Conservation (phyloP, 2,329 filamentous ascomycete genomes). For the Exophiala aquamarina region DNA sequence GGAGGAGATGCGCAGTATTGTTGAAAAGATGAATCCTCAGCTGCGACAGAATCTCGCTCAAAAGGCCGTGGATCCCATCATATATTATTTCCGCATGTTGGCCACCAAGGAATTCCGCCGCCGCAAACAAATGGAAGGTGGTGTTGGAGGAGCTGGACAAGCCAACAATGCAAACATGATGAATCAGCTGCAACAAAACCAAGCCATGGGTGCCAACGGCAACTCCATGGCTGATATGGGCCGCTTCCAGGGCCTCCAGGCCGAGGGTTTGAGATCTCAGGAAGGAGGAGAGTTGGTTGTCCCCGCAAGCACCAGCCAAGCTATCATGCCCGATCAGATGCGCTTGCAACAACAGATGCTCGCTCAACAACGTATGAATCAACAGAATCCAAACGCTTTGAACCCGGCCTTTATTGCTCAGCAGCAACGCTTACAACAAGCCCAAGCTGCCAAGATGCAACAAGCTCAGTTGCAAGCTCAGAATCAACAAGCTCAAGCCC, state of each 20-base stretch:
- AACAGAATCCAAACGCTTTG: conserved; percentile 37
- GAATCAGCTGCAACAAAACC: conserved; percentile 1
- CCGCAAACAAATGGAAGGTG: conserved; percentile 21
- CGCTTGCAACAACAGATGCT: conserved; percentile 43
- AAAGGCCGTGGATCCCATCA: conserved; percentile 51
- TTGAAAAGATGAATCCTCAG: conserved; percentile 48
- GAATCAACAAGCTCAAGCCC: conserved; percentile 40
- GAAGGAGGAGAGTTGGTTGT: conserved; percentile 64
- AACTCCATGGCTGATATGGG: conserved; percentile 49
- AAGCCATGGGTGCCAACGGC: conserved; percentile 4
- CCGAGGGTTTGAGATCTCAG: conserved; percentile 60
- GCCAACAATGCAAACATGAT: background rate
- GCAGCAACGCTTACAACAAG: conserved; percentile 45
- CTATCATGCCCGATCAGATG: conserved; percentile 43
- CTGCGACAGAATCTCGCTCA: conserved; percentile 46
- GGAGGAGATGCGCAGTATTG: conserved; percentile 50
- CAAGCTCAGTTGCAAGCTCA: conserved; percentile 42
- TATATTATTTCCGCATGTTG: conserved; percentile 51
- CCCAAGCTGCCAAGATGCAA: conserved; percentile 30
- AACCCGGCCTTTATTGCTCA: conserved; percentile 44
- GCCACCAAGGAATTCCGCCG: conserved; percentile 45
- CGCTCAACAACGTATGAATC: conserved; percentile 41
- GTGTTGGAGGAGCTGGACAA: conserved; percentile 10
- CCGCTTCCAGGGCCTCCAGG: conserved; percentile 60
- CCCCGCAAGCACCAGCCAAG: conserved; percentile 59